Conservation (phyloP, 371 early-diverging fungal species). For the Mucor ambiguus region DNA sequence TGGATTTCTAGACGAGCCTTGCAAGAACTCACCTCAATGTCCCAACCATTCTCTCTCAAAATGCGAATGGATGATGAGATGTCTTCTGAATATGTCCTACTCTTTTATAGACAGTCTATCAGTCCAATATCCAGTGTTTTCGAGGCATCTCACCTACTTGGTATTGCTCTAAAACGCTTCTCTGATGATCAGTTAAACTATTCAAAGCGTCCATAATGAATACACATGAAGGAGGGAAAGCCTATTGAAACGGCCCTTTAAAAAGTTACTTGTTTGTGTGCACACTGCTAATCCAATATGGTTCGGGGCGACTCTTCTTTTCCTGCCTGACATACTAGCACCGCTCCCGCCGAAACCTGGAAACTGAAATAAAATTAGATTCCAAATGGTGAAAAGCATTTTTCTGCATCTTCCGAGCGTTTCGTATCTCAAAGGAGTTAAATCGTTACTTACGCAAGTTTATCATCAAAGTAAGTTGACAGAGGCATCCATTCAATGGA, state of each 20-base stretch:
- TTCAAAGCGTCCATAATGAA: conserved; percentile 20
- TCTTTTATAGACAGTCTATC: background rate
- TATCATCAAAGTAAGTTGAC: conserved; percentile 16
- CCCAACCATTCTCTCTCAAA: conserved; percentile 27
- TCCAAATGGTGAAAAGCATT: background rate
- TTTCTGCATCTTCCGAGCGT: conserved; percentile 30
- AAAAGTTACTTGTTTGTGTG: background rate
- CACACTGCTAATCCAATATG: background rate
- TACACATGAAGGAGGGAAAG: background rate
- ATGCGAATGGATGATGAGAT: conserved; percentile 24
- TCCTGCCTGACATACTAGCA: too few relatives aligned
- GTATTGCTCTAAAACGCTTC: conserved; percentile 22
- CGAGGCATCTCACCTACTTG: conserved; percentile 12
- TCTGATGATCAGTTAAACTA: conserved; percentile 21
- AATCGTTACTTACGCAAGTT: conserved; percentile 43
- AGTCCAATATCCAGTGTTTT: too few relatives aligned
- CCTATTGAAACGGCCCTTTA: background rate
- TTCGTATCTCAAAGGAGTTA: conserved; percentile 45
- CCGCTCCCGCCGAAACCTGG: background rate
- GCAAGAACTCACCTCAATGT: conserved; percentile 21
- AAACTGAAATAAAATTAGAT: background rate
- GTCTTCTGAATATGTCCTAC: conserved; percentile 22
- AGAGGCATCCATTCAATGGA: background rate
- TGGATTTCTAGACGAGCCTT: too few relatives aligned
- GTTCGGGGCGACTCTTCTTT: background rate